These are phyloP conservation scores for Alternaria angustiovoidea DNA, from an alignment of 2,329 filamentous ascomycete genomes.

Conservation along the genomic window DNA sequence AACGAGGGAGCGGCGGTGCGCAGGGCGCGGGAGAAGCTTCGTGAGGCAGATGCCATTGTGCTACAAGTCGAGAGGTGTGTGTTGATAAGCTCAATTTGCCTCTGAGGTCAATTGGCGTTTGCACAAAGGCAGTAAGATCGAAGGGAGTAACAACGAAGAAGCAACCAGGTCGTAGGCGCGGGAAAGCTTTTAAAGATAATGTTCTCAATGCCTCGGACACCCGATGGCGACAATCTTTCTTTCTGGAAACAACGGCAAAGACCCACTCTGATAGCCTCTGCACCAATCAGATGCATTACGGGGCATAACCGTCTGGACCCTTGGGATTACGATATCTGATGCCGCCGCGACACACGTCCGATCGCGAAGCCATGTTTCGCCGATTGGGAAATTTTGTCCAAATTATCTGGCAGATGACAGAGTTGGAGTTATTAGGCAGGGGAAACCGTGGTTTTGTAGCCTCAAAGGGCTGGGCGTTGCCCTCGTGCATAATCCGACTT, in stretches of 20 bases:
- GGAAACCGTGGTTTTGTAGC: conserved; percentile 17
- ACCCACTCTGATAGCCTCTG: conserved; percentile 14
- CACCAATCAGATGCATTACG: conserved; percentile 27
- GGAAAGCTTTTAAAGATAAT: conserved; percentile 23
- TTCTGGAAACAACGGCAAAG: conserved; percentile 22
- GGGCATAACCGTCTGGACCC: conserved; percentile 24
- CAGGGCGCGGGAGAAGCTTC: conserved; percentile 51
- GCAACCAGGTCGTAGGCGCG: neutral
- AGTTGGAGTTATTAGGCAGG: neutral
- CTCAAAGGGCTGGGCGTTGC: conserved; percentile 3
- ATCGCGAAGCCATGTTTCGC: conserved; percentile 19
- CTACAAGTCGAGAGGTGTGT: neutral
- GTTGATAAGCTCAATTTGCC: conserved; percentile 11
- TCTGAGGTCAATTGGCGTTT: conserved; percentile 22
- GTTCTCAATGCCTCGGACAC: conserved; percentile 8
- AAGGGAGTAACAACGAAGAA: conserved; percentile 14
- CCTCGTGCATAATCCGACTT: conserved; percentile 23
- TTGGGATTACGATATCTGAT: conserved; percentile 33
- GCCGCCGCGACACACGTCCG: conserved; percentile 7
- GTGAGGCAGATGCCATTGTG: conserved; percentile 48
- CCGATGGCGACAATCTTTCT: conserved; percentile 32
- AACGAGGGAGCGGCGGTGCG: conserved; percentile 55
- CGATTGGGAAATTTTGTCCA: conserved; percentile 17
- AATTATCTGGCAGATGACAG: neutral
- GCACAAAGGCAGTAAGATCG: conserved; percentile 3